Conservation (phyloP, 495 filamentous ascomycete species). For the Sordaria brevicollis region DNA sequence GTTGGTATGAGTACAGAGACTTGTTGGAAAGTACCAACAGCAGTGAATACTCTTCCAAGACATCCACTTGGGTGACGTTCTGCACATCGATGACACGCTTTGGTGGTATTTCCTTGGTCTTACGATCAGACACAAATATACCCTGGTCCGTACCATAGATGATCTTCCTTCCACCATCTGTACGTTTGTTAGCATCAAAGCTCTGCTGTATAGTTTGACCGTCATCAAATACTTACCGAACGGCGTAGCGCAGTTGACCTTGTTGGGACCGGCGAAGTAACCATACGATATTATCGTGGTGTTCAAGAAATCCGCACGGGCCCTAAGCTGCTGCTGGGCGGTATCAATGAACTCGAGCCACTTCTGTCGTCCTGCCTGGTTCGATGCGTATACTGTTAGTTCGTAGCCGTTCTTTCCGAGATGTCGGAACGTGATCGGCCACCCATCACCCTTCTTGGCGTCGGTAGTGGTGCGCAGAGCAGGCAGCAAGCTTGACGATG, state of each 20-base stretch:
- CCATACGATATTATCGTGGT: conserved; percentile 73
- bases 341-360: conserved; percentile 93
- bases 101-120: conserved; percentile 61
- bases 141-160: conserved; percentile 90
- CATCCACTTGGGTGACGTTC: conserved; percentile 89
- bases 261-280: conserved; percentile 72
- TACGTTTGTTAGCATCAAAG: conserved; percentile 21
- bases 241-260: conserved; percentile 88
- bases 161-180: conserved; percentile 87
- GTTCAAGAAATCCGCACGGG: conserved; percentile 87
- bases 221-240: conserved; percentile 49
- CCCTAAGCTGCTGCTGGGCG: conserved; percentile 75
- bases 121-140: conserved; percentile 83
- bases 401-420: conserved; percentile 96
- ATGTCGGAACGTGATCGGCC: conserved; percentile 96
- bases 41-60: conserved; percentile 86
- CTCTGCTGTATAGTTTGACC: not conserved
- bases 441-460: conserved; percentile 58
- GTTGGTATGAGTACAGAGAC: conserved; percentile 74
- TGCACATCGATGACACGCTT: conserved; percentile 75
- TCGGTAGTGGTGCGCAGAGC: conserved; percentile 49
- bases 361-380: conserved; percentile 71
- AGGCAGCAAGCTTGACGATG: conserved; percentile 77
- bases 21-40: conserved; percentile 90
- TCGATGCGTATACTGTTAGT: conserved; percentile 76